Percentiles rank a stretch among this genome's conserved stretches.
These are phyloP conservation scores for Pestalotiopsis sp. DNA, from an alignment of 2,329 filamentous ascomycete genomes.

Conservation along the genomic window DNA sequence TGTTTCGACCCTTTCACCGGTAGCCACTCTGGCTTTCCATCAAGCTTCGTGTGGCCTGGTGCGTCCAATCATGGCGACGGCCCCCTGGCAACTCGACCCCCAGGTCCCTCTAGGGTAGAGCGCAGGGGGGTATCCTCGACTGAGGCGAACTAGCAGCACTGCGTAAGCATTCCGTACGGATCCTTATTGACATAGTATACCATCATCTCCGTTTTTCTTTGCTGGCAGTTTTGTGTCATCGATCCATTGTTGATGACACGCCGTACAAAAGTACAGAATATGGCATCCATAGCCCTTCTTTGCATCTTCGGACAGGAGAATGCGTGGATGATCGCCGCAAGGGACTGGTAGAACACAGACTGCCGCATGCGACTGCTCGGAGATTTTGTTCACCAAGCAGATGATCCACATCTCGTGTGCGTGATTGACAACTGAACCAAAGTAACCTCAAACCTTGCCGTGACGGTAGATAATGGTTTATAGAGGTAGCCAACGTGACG, in stretches of 20 bases:
- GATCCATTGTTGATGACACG: neutral
- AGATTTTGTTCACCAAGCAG: conserved; percentile 3
- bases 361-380: conserved; percentile 7
- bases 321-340: conserved; percentile 7
- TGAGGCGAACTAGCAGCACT: neutral
- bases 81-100: neutral
- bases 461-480: neutral
- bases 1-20: conserved; percentile 6
- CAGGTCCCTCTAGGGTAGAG: neutral
- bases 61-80: neutral
- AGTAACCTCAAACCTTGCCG: neutral
- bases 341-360: neutral
- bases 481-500: neutral
- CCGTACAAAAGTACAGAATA: neutral
- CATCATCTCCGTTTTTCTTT: neutral
- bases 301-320: neutral
- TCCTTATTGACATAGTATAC: neutral
- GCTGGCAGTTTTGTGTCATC: neutral
- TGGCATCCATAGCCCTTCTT: neutral
- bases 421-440: conserved; percentile 1
- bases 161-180: neutral
- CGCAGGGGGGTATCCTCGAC: neutral
- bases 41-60: neutral
- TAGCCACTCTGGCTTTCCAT: neutral
- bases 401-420: conserved; percentile 1